phyloP scores from a whole-genome alignment of 371 early-diverging fungal species.

The Mucor piriformis region DNA sequence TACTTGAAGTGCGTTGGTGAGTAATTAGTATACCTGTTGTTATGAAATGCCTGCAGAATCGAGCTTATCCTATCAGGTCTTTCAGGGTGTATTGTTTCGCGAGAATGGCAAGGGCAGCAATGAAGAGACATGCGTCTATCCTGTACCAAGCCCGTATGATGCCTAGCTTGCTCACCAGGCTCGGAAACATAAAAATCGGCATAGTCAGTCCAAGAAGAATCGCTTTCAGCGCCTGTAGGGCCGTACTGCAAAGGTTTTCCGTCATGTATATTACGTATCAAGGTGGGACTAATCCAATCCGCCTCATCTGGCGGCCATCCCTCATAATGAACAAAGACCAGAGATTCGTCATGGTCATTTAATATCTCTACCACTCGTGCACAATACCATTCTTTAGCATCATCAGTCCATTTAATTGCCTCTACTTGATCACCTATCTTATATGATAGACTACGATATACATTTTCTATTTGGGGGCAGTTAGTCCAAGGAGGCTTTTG shows the following conservation, averaged over 20 bases:
- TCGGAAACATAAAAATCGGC: conserved; percentile 58
- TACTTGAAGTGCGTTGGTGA: too few relatives aligned
- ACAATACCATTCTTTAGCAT: conserved; percentile 42
- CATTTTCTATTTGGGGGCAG: conserved; percentile 12
- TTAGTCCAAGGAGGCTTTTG: neutral
- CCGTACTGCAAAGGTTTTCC: conserved; percentile 40
- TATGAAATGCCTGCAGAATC: conserved; percentile 41
- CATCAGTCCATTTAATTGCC: conserved; percentile 41
- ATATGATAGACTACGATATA: conserved; percentile 20
- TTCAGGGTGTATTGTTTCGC: conserved; percentile 65
- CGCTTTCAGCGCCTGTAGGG: conserved; percentile 52
- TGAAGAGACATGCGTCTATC: conserved; percentile 63
- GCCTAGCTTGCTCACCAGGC: conserved; percentile 45
- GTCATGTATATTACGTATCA: conserved; percentile 19
- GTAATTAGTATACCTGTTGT: conserved; percentile 51
- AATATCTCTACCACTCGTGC: conserved; percentile 44
- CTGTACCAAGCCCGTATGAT: conserved; percentile 63
- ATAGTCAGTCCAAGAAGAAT: conserved; percentile 58
- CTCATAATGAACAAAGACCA: conserved; percentile 62
- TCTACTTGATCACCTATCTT: conserved; percentile 46
- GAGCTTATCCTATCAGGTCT: conserved; percentile 60
- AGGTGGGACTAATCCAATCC: conserved; percentile 59
- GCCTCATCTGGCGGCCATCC: conserved; percentile 65
- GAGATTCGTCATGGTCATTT: conserved; percentile 21
- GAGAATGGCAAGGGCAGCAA: conserved; percentile 62